Evolutionary conservation across 305 asterid genomes (phyloP).

Genomic region (Fraxinus dipetala): DNA sequence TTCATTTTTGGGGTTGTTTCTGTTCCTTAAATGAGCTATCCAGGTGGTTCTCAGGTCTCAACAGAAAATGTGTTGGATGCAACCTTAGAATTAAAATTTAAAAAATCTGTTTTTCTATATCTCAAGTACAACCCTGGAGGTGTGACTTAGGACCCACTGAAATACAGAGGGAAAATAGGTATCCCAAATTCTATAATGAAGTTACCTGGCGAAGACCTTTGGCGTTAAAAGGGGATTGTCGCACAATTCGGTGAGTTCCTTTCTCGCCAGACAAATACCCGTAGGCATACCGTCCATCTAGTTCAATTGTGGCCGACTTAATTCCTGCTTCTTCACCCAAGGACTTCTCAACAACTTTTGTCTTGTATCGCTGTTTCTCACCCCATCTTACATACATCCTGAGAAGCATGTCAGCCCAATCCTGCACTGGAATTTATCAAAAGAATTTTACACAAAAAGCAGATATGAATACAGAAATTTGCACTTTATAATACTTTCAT

Average conservation of each 20-base stretch:
- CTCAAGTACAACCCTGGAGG: neutral
- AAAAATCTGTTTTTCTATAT: neutral
- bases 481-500: neutral
- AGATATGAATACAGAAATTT: neutral
- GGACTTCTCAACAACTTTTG: constrained; percentile 90
- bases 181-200: neutral
- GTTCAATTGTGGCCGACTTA: constrained; percentile 83
- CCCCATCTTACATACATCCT: constrained; percentile 97
- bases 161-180: neutral
- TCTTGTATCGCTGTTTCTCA: constrained; percentile 78
- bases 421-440: constrained; percentile 94
- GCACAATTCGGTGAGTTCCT: constrained; percentile 91
- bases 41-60: neutral
- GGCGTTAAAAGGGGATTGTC: constrained; percentile 92
- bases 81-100: neutral
- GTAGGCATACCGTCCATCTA: constrained; percentile 85
- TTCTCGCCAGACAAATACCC: constrained; percentile 96
- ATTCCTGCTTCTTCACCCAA: constrained; percentile 97
- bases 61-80: neutral
- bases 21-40: neutral
- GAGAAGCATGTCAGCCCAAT: constrained; percentile 99
- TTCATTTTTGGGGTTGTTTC: neutral
- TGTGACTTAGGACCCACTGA: constrained; percentile 4
- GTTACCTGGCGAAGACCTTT: constrained; percentile 95
- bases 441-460: constrained; percentile 49